Evolutionary conservation across 2,329 filamentous ascomycete genomes (phyloP), one percentile per base, ranked within the genome.

Genomic region (Fusarium nematophilum): DNA sequence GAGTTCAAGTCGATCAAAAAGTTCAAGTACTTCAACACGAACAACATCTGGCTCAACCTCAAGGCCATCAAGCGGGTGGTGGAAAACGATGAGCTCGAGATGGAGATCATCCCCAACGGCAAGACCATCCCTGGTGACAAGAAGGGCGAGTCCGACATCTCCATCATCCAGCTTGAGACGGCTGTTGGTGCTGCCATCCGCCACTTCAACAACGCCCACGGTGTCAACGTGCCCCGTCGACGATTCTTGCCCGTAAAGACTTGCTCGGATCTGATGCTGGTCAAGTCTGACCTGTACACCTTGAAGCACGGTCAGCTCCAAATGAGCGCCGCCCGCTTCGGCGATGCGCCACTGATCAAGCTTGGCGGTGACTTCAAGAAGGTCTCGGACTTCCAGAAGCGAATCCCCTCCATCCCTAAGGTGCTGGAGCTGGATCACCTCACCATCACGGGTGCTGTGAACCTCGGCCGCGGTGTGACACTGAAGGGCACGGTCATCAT

Each of bases 1-100:
- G 95, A 99, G 83, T 99, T 99, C 92, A 99, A 99, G 89, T 97
- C 93, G 42, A 99, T 99, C 86, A 99, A 99, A 90, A 99, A 99
- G 87, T 99, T 99, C 90, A 97, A 96, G 87, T 99, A 99, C 89
- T 99, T 99, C 90, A 99, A 99, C 88, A 99, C 95, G 80, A 99
- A 99, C 91, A 99, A 99, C 87, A 97, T 99, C 81, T 99, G 95
- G 95, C 91, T 99, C 86, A 97, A 97, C 83, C 86, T 97, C 71
- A 89, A 92, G 76, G 95, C 95, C 69, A 91, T 99, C 81, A 98
- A 98, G 90, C 93, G 95, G 59, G 93, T 99, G 49, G 95, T 99
- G 7, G 95, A 98, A 87, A 93, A 96, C 79, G 92, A 97, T 77
- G 94, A 98, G 84, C 89, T 99, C 49, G 91, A 93, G 81, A 96